Percentiles rank a stretch among this genome's conserved stretches.
Evolutionary conservation across 2,329 filamentous ascomycete species (phyloP).

Genomic region (Sclerotinia borealis): DNA sequence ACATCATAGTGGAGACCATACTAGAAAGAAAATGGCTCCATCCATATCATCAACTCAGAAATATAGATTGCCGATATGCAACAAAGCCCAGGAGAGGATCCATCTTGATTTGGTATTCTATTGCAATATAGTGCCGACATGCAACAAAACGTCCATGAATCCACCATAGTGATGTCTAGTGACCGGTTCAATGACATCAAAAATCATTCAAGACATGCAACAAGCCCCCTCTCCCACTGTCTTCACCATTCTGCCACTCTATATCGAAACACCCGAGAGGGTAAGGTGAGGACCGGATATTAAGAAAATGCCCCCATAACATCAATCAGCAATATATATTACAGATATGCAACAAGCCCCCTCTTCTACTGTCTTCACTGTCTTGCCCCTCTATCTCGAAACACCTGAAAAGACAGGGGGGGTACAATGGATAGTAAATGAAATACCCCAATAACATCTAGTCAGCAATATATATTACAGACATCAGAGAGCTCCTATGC

Average conservation of each 20-base stretch:
- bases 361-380: neutral
- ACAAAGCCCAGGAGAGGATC: neutral
- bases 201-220: no score
- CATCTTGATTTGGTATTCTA: no score
- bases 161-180: no score
- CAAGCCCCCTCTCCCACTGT: no score
- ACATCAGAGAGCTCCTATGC: no score
- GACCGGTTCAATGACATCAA: no score
- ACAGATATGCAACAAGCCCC: neutral
- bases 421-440: neutral
- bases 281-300: no score
- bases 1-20: neutral
- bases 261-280: neutral
- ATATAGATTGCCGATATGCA: neutral
- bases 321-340: neutral
- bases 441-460: no score
- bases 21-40: neutral
- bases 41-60: no score
- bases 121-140: no score
- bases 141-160: no score
- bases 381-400: neutral
- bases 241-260: no score
- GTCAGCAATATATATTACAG: neutral
- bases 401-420: neutral
- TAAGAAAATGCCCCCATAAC: neutral